phyloP scores from a whole-genome alignment of 345 rosid species.

The Tarenaya hassleriana region DNA sequence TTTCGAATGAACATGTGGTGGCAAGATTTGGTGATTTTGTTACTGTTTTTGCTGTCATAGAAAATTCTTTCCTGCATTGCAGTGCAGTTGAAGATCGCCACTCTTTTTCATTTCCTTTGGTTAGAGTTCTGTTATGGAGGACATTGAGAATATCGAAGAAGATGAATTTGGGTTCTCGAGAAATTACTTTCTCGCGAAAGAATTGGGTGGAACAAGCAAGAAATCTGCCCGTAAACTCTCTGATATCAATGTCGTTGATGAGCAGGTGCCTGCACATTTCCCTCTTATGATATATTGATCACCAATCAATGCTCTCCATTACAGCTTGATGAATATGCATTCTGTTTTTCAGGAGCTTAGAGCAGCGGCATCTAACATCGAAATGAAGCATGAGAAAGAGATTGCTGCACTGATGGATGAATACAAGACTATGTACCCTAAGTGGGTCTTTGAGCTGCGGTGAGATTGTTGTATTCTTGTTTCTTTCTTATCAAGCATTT shows the following conservation, averaged over 20 bases:
- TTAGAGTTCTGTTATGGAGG: conserved; percentile 28
- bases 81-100: not conserved
- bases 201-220: conserved; percentile 48
- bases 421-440: conserved; percentile 55
- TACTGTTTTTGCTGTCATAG: conserved; percentile 7
- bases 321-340: not conserved
- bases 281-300: not conserved
- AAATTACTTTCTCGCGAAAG: conserved; percentile 89
- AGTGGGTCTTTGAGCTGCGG: conserved; percentile 78
- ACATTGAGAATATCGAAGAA: conserved; percentile 46
- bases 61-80: not conserved
- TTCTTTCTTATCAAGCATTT: conserved; percentile 1
- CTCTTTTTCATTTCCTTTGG: not conserved
- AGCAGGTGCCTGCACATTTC: conserved; percentile 46
- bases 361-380: conserved; percentile 43
- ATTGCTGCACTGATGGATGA: conserved; percentile 40
- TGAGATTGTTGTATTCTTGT: conserved; percentile 20
- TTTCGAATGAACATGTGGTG: not conserved
- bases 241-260: conserved; percentile 69
- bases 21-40: not conserved
- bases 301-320: not conserved
- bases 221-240: conserved; percentile 56
- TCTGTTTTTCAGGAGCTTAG: conserved; percentile 52
- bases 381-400: conserved; percentile 65
- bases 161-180: conserved; percentile 81